phyloP scores from a whole-genome alignment of 441 rosid species.

The Pelargonium australe region DNA sequence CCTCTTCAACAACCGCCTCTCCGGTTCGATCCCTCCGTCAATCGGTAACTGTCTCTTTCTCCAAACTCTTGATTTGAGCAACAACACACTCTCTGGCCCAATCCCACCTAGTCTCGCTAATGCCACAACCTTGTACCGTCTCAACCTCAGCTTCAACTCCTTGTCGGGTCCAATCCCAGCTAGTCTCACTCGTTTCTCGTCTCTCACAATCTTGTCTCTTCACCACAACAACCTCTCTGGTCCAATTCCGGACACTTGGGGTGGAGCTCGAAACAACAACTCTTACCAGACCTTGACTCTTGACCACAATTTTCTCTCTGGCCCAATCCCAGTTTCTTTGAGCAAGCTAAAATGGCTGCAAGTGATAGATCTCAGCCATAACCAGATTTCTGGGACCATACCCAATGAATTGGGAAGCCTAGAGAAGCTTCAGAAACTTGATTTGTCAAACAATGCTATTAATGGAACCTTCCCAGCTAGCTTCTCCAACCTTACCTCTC shows the following conservation, averaged over 20 bases:
- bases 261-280: conserved; percentile 19
- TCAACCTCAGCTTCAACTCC: conserved; percentile 54
- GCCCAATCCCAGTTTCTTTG: conserved; percentile 39
- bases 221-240: conserved; percentile 56
- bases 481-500: conserved; percentile 39
- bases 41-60: conserved; percentile 47
- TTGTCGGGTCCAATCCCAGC: conserved; percentile 42
- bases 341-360: conserved; percentile 34
- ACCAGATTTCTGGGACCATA: conserved; percentile 52
- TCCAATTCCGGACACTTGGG: conserved; percentile 36
- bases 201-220: conserved; percentile 50
- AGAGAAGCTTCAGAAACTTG: conserved; percentile 42
- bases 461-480: conserved; percentile 48
- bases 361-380: conserved; percentile 49
- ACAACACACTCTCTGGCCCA: conserved; percentile 38
- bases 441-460: conserved; percentile 56
- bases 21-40: conserved; percentile 54
- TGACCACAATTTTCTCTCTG: conserved; percentile 41
- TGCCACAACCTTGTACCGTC: conserved; percentile 43
- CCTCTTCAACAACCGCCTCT: conserved; percentile 61
- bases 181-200: conserved; percentile 33
- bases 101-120: conserved; percentile 50
- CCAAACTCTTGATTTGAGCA: conserved; percentile 55
- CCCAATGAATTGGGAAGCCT: conserved; percentile 53
- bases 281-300: conserved; percentile 34